Evolutionary conservation across 2,329 filamentous ascomycete genomes (phyloP).

Genomic region (Aureobasidium subglaciale): DNA sequence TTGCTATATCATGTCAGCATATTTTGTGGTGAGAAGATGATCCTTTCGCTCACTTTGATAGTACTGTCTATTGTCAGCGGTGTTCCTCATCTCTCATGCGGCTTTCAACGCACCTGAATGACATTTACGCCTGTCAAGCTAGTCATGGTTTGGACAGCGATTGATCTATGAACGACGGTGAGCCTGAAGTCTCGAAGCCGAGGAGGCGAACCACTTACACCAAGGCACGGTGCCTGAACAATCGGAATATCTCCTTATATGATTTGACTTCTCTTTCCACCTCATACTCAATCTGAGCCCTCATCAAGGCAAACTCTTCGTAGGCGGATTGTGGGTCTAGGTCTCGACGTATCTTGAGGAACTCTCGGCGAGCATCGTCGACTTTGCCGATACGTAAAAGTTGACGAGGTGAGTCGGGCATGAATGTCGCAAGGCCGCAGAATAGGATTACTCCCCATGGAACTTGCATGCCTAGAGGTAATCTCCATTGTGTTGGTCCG

Average conservation of each 20-base stretch:
- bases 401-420: conserved; percentile 50
- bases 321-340: conserved; percentile 38
- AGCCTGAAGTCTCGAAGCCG: background rate
- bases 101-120: conserved; percentile 33
- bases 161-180: conserved; percentile 26
- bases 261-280: conserved; percentile 49
- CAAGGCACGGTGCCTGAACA: conserved; percentile 47
- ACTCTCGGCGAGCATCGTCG: conserved; percentile 43
- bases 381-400: conserved; percentile 45
- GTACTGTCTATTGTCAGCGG: background rate
- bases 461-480: conserved; percentile 49
- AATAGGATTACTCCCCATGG: conserved; percentile 52
- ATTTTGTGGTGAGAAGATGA: background rate
- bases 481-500: conserved; percentile 47
- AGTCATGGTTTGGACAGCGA: conserved; percentile 53
- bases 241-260: conserved; percentile 44
- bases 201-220: conserved; percentile 25
- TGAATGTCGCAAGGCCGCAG: conserved; percentile 47
- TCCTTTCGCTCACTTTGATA: conserved; percentile 12
- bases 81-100: conserved; percentile 18
- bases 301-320: conserved; percentile 50
- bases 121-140: conserved; percentile 52
- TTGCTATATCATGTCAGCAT: conserved; percentile 32
- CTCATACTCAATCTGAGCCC: conserved; percentile 44
- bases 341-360: conserved; percentile 42